Evolutionary conservation across 345 rosid genomes (phyloP), one percentile per base, ranked within the genome.

Genomic region (Eucalyptus marginata): DNA sequence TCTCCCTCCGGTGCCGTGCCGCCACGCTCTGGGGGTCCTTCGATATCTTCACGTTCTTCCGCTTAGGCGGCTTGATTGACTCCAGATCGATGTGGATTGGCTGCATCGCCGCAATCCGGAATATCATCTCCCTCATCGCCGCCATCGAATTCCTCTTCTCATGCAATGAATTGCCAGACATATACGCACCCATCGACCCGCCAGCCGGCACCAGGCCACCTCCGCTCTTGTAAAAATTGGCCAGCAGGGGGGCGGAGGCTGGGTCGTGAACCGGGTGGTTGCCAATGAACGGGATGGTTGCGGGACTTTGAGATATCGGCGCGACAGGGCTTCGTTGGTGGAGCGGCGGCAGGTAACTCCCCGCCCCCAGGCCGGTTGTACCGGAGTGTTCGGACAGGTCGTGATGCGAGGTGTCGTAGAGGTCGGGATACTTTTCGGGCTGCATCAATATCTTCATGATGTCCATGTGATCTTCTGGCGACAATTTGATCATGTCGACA

Each of bases 21-120:
- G 98, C 99, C 66, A 97, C 96, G 89, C 99, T 97, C 88, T 96
- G 98, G 6, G 99, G 99, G 89, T 97, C 99, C 93, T 97, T 97
- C 1, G 99, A 97, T 91, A 96, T 97, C 93, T 93, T 95, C 47
- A 97, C 98, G 90, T 96, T 97, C 91, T 96, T 92, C 89, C 99
- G 93, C 89, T 94, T 96, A 1, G 99, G 99, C 29, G 98, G 97
- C 93, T 95, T 97, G 5, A 97, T 88, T 2, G 99, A 93, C 89
- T 96, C 98, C 1, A 98, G 99, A 92, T 97, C 99, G 92, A 96
- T 91, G 87, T 96, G 96, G 79, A 96, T 92, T 10, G 99, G 99
- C 81, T 96, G 99, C 97, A 97, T 97, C 49, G 96, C 98, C 7
- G 99, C 99, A 24, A 97, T 93, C 14, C 94, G 94, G 88, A 96